Base-by-base conservation (phyloP, 805 yeast genomes). In the Candida vaughaniae region DNA sequence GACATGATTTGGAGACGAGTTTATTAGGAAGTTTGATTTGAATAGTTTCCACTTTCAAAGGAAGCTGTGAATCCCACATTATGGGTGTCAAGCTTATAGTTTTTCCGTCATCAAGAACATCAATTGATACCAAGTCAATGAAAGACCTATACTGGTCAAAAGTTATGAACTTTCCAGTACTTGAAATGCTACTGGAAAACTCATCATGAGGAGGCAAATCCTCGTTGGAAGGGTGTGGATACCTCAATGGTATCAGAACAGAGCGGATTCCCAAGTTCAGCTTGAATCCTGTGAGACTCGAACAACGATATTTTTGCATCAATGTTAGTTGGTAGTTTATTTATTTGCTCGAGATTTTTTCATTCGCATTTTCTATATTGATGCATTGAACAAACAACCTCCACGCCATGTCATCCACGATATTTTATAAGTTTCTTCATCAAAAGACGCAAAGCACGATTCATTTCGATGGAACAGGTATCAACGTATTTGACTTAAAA, bases 381-480 rank as follows among this genome's bases (percentile, higher is more conserved):
- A n/a, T n/a, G n/a, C n/a, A n/a, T n/a, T n/a, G n/a, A n/a, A n/a
- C n/a, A n/a, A n/a, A n/a, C n/a, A n/a, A n/a, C n/a, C n/a, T n/a
- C n/a, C n/a, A 5, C 30, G 7, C 11, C 34, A 87, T 88, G 95
- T 84, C 95, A 6, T 86, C 95, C 10, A 82, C 86, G 2, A 85
- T 91, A 8, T 93, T 88, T 58, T 91, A 91, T 57, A 74, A 80
- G 55, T 91, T 93, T 61, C 66, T 79, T 42, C 91, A 95, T 11
- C 96, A 90, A 58, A 82, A 80, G 52, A 80, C 77, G 28, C 82
- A 85, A 19, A 79, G 85, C 1, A 75, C 95, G 29, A 78, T 93
- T 18, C 74, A 82, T 31, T 93, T 93, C 55, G 99, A 93, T 58
- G 99, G 99, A 15, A 91, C 99, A 0, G 97, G 98, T 19, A 79